Percentiles rank a stretch among this genome's conserved stretches.
These are phyloP conservation scores for Candida morakotiae DNA, from an alignment of 805 yeast genomes.

Conservation along the genomic window DNA sequence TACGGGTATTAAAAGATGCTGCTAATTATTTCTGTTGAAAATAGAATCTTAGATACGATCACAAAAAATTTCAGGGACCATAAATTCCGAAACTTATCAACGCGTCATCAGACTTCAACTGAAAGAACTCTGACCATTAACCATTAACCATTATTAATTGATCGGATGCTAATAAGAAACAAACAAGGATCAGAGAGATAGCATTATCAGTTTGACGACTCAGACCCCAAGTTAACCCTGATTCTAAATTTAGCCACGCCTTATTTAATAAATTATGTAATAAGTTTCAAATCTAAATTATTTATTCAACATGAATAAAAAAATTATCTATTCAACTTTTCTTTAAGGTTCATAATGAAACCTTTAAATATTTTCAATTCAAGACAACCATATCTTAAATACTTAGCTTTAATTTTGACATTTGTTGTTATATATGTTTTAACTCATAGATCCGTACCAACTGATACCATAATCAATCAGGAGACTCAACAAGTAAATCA, in stretches of 20 bases:
- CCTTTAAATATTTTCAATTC: not conserved
- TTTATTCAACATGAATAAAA: not conserved
- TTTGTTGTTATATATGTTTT: not conserved
- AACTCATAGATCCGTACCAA: conserved; percentile 1
- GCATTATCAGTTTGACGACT: too few relatives aligned
- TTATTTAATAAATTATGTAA: not conserved
- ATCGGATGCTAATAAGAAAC: too few relatives aligned
- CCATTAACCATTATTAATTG: too few relatives aligned
- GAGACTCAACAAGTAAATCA: not conserved
- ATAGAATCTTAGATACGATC: too few relatives aligned
- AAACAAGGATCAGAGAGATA: too few relatives aligned
- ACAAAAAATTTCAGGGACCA: too few relatives aligned
- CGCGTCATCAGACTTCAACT: too few relatives aligned
- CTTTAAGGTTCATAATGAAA: not conserved
- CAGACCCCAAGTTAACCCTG: too few relatives aligned
- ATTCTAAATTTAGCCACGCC: not conserved
- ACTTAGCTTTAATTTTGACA: conserved; percentile 1
- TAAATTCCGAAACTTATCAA: too few relatives aligned
- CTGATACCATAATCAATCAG: not conserved
- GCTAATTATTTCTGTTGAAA: too few relatives aligned
- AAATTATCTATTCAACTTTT: not conserved
- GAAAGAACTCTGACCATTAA: too few relatives aligned
- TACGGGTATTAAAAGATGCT: too few relatives aligned
- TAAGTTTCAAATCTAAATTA: not conserved
- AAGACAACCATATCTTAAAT: conserved; percentile 4